Evolutionary conservation across 2,329 filamentous ascomycete species (phyloP).

Genomic region (Pseudopithomyces maydicus): DNA sequence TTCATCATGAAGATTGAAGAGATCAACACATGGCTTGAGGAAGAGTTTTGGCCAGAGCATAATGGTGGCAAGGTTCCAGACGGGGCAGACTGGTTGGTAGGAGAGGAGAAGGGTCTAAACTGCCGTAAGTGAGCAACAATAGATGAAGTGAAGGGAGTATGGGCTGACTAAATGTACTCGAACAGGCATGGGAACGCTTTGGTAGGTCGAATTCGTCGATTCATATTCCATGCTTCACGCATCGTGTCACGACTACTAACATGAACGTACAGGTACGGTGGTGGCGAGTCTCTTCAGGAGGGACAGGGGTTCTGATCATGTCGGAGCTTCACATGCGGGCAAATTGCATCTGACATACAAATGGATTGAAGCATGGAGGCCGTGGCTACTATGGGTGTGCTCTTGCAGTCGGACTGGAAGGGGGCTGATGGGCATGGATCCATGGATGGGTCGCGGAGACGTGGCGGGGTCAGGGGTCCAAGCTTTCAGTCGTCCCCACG

Average conservation of each 20-base stretch:
- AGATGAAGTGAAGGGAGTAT: neutral
- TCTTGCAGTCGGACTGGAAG: too few species aligned
- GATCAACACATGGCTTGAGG: conserved; percentile 76
- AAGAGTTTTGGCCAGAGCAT: conserved; percentile 68
- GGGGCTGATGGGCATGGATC: neutral
- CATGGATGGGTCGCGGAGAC: neutral
- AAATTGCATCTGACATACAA: neutral
- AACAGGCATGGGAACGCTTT: conserved; percentile 67
- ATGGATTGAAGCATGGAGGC: neutral
- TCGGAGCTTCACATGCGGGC: neutral
- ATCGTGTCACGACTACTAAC: neutral
- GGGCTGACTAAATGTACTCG: neutral
- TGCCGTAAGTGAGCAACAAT: conserved; percentile 79
- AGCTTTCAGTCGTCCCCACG: neutral
- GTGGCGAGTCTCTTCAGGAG: conserved; percentile 69
- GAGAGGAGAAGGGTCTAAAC: conserved; percentile 81
- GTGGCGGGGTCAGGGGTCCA: conserved; percentile 2
- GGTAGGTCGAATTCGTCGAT: conserved; percentile 50
- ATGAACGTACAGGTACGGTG: conserved; percentile 66
- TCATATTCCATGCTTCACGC: neutral
- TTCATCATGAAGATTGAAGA: conserved; percentile 74
- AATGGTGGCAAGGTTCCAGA: conserved; percentile 47
- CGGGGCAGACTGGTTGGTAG: conserved; percentile 82
- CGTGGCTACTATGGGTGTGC: too few species aligned
- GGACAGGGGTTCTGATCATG: conserved; percentile 54